Evolutionary conservation across 2,329 filamentous ascomycete species (phyloP).

Genomic region (Chrysoporthe cubensis): DNA sequence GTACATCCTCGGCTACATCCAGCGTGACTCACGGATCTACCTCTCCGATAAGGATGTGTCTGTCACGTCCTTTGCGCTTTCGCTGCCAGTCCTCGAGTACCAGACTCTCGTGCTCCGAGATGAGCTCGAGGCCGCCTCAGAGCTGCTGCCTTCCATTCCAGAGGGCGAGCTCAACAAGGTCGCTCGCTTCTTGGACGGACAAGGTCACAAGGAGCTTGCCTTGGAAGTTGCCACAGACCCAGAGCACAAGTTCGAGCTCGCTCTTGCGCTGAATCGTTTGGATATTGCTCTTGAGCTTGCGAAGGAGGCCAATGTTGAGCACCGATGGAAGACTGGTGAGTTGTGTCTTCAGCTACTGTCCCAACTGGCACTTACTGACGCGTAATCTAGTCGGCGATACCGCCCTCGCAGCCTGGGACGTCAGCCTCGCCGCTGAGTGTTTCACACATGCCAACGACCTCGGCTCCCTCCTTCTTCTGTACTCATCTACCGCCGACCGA

Average conservation of each 20-base stretch:
- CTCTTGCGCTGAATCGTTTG: slow-evolving; percentile 80
- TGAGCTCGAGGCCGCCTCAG: slow-evolving; percentile 88
- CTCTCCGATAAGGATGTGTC: slow-evolving; percentile 94
- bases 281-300: slow-evolving; percentile 86
- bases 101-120: slow-evolving; percentile 93
- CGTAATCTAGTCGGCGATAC: slow-evolving; percentile 76
- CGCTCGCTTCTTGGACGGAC: slow-evolving; percentile 93
- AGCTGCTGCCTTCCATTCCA: slow-evolving; percentile 82
- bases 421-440: slow-evolving; percentile 87
- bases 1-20: slow-evolving; percentile 94
- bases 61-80: slow-evolving; percentile 87
- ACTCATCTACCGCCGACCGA: slow-evolving; percentile 82
- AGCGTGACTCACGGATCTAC: slow-evolving; percentile 93
- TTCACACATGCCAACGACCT: slow-evolving; percentile 90
- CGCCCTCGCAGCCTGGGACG: slow-evolving; percentile 83
- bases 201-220: slow-evolving; percentile 94
- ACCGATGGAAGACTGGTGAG: slow-evolving; percentile 86
- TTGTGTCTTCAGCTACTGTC: background rate
- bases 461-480: slow-evolving; percentile 83
- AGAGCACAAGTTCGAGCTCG: slow-evolving; percentile 95
- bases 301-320: slow-evolving; percentile 80
- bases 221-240: slow-evolving; percentile 92
- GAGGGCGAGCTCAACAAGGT: slow-evolving; percentile 98
- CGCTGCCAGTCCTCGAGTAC: slow-evolving; percentile 91
- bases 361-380: slow-evolving; percentile 9